Evolutionary conservation across 306 rosid genomes (phyloP).

Genomic region (Castanea crenata): DNA sequence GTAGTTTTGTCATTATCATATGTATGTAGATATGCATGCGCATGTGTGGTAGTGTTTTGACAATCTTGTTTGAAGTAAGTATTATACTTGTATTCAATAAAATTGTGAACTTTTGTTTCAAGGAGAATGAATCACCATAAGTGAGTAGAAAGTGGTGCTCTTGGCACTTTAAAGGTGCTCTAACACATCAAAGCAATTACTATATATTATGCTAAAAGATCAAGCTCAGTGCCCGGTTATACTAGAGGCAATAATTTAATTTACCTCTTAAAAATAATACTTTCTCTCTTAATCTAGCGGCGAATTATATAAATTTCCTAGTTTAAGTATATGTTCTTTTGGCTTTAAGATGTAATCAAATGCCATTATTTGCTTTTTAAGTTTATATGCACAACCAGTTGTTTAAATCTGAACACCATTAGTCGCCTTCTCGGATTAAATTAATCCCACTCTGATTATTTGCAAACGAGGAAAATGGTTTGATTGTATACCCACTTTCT

Average conservation of each 20-base stretch:
- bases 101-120: conserved; percentile 5
- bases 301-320: neutral
- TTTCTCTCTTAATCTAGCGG: too few relatives aligned
- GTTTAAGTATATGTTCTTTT: neutral
- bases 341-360: conserved; percentile 12
- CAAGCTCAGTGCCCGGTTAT: neutral
- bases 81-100: neutral
- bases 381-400: conserved; percentile 11
- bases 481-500: neutral
- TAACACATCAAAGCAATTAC: conserved; percentile 3
- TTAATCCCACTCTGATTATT: conserved; percentile 29
- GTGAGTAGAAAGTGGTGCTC: neutral
- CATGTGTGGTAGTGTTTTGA: neutral
- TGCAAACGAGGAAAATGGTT: conserved; percentile 12
- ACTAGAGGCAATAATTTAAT: neutral
- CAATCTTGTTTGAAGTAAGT: neutral
- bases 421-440: conserved; percentile 2
- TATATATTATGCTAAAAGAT: conserved; percentile 19
- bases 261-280: neutral
- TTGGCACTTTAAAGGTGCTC: neutral
- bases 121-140: conserved; percentile 13
- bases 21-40: neutral
- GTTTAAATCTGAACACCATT: conserved; percentile 3
- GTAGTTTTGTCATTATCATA: neutral
- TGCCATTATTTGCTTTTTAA: neutral